Base-by-base conservation (phyloP, 257 asterid genomes). In the Solanum gracilifrons region DNA sequence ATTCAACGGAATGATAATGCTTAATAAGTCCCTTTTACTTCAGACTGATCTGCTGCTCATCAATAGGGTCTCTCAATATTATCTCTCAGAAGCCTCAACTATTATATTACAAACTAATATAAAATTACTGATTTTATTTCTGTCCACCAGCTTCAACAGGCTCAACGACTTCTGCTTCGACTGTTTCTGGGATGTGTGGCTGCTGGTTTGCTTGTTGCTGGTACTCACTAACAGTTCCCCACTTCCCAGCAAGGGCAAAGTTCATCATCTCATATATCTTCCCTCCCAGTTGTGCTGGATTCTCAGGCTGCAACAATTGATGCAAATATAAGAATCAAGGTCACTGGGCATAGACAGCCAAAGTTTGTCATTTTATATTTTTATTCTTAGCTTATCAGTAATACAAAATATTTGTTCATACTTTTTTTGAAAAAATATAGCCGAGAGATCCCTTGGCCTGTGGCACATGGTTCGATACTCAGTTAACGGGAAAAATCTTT, bases 221-320 rank as follows among this genome's bases (percentile, higher is more conserved):
- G 71, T 83, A 87, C 37, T 62, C 89, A 33, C 82, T 88, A 3
- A 69, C 72, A 16, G 92, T 72, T 60, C 92, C 96, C 98, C 96
- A 97, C 89, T 91, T 95, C 62, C 96, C 94, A 41, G 92, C 87
- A 25, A 97, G 98, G 31, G 99, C 99, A 94, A 90, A 41, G 90
- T 90, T 94, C 99, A 97, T 97, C 99, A 97, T 97, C 91, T 94
- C 98, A 41, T 97, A 97, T 11, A 97, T 96, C 92, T 94, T 96
- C 72, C 98, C 99, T 79, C 99, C 99, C 3, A 97, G 95, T 87
- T 93, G 97, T 32, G 99, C 96, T 25, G 99, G 99, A 86, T 94
- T 95, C 90, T 97, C 99, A 3, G 99, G 99, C 99, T 97, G 95
- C 88, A 88, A 55, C 46, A 64, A 43, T 87, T 5, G 2, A 79